A percentile compares a stretch with the other conserved stretches of the same genome.
phyloP scores from a whole-genome alignment of 805 yeast genomes.

The Kodamaea kaohsiungensis region DNA sequence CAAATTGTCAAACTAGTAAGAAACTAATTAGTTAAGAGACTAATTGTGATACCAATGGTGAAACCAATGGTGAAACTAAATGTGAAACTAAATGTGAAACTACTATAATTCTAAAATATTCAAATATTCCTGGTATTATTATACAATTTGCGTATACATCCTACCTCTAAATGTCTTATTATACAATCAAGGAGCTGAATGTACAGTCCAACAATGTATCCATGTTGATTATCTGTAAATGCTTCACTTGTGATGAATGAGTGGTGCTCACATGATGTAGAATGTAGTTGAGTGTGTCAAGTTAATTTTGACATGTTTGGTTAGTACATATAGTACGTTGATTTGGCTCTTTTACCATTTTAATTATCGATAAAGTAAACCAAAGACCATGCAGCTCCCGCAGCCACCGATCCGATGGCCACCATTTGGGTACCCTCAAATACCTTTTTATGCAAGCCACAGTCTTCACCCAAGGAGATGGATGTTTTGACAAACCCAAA shows the following conservation, averaged over 20 bases:
- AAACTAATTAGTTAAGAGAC: too few species aligned
- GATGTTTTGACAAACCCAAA: constrained; percentile 87
- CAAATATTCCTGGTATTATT: background rate
- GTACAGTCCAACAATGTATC: background rate
- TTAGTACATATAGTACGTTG: too few species aligned
- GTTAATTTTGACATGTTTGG: background rate
- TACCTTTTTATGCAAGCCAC: constrained; percentile 58
- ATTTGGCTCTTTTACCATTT: background rate
- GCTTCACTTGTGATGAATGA: background rate
- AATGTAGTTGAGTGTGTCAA: background rate
- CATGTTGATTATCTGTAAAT: background rate
- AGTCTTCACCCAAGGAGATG: constrained; percentile 79
- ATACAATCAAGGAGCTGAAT: background rate
- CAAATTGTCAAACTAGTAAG: too few species aligned
- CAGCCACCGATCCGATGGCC: constrained; percentile 94
- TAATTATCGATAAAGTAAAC: constrained; percentile 69
- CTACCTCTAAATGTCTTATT: background rate
- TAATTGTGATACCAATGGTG: too few species aligned
- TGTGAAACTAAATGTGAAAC: background rate
- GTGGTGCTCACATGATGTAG: background rate
- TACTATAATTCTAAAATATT: background rate
- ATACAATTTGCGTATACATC: background rate
- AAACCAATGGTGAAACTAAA: background rate
- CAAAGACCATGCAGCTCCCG: constrained; percentile 94
- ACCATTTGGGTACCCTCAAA: constrained; percentile 90